Conservation (phyloP, 2,329 filamentous ascomycete genomes). For the Neofusicoccum umdonicola region DNA sequence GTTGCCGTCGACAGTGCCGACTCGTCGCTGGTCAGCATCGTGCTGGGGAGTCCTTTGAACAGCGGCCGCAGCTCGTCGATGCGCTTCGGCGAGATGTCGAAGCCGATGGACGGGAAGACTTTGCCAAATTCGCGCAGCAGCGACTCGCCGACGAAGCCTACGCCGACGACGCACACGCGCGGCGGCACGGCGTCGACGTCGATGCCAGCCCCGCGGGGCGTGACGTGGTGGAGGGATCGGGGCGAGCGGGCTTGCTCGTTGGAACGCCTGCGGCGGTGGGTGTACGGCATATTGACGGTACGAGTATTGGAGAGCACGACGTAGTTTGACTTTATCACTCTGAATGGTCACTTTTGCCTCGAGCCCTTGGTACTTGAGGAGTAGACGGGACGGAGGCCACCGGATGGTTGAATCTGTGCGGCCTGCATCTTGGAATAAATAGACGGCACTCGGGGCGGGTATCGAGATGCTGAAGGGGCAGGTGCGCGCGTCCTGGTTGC, state of each 20-base stretch:
- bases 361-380: no score
- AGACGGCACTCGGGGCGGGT: no score
- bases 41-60: background rate
- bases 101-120: conserved; percentile 44
- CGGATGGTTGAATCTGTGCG: no score
- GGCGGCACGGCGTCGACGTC: background rate
- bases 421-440: no score
- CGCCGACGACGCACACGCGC: conserved; percentile 49
- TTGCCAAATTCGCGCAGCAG: conserved; percentile 47
- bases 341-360: background rate
- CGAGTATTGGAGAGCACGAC: background rate
- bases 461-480: no score
- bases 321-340: background rate
- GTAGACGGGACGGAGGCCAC: no score
- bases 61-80: conserved; percentile 21
- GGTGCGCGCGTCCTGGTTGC: no score
- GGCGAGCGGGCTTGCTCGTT: background rate
- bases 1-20: conserved; percentile 48
- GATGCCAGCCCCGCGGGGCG: background rate
- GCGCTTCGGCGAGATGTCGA: conserved; percentile 20
- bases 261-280: conserved; percentile 3
- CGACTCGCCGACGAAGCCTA: conserved; percentile 54
- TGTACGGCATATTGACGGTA: background rate
- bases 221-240: background rate
- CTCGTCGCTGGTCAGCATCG: conserved; percentile 21